Evolutionary conservation across 176 grass and related monocot genomes (phyloP).

Genomic region (Paspalum notatum): DNA sequence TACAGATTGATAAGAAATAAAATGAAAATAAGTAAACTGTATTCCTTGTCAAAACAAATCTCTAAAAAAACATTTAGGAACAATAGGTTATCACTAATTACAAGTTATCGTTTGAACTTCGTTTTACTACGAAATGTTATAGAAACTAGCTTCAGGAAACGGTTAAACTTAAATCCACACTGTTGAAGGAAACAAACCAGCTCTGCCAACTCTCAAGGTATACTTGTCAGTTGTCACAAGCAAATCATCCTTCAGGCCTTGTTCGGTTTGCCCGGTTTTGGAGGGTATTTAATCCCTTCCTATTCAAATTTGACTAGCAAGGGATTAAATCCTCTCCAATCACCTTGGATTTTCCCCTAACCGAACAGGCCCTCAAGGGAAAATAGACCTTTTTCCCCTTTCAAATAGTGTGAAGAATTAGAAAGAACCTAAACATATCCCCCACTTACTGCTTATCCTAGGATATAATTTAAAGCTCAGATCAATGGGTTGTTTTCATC

Average conservation of each 20-base stretch:
- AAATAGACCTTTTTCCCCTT: neutral
- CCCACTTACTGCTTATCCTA: constrained; percentile 4
- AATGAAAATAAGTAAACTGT: neutral
- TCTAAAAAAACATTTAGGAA: neutral
- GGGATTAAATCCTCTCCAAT: too few relatives aligned
- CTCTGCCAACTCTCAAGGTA: neutral
- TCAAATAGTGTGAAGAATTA: neutral
- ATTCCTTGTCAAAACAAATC: neutral
- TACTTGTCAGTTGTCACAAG: neutral
- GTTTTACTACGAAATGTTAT: neutral
- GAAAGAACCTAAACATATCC: neutral
- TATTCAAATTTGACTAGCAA: too few relatives aligned
- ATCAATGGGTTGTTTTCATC: neutral
- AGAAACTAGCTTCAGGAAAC: neutral
- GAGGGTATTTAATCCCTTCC: too few relatives aligned
- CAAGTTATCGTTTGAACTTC: neutral
- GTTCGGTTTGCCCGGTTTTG: too few relatives aligned
- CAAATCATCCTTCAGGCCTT: neutral
- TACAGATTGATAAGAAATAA: neutral
- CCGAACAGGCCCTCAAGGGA: too few relatives aligned
- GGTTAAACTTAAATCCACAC: constrained; percentile 9
- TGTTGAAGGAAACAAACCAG: neutral
- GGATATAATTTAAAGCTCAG: neutral
- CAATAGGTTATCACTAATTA: neutral
- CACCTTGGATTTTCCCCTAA: too few relatives aligned